Percentiles rank a stretch among this genome's conserved stretches.
phyloP scores from a whole-genome alignment of 2,329 filamentous ascomycete species.

The Juglanconis juglandina region DNA sequence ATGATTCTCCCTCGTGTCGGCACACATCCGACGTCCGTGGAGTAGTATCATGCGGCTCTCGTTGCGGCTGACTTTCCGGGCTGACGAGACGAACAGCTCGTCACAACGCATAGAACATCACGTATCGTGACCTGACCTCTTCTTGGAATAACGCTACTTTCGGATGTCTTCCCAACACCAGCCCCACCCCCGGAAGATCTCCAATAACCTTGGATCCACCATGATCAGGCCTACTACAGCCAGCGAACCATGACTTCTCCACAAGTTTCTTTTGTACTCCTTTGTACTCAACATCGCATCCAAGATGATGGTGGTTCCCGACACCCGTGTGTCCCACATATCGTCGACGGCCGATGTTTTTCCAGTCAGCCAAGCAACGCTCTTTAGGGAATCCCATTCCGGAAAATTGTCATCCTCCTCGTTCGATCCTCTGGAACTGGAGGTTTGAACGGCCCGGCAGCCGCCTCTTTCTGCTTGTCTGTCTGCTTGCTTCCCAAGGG shows the following conservation, averaged over 20 bases:
- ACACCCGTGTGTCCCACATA: neutral
- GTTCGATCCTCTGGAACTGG: neutral
- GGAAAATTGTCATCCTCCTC: neutral
- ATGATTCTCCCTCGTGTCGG: neutral
- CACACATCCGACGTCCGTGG: neutral
- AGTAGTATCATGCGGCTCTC: neutral
- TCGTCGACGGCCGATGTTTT: neutral
- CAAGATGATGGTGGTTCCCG: neutral
- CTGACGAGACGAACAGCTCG: no score
- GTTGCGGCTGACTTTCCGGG: neutral
- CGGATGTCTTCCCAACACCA: no score
- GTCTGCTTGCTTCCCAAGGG: no score
- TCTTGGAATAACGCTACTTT: neutral
- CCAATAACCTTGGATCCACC: neutral
- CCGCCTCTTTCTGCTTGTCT: neutral
- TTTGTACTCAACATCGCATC: neutral
- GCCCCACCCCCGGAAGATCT: no score
- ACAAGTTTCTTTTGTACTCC: neutral
- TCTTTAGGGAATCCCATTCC: neutral
- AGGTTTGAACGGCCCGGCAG: slow-evolving; percentile 1
- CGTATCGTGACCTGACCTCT: neutral
- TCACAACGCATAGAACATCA: neutral
- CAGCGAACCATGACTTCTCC: neutral
- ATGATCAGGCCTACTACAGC: neutral
- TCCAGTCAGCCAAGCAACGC: neutral